Conservation (phyloP, 176 grass and related monocot genomes). For the Paspalum notatum region DNA sequence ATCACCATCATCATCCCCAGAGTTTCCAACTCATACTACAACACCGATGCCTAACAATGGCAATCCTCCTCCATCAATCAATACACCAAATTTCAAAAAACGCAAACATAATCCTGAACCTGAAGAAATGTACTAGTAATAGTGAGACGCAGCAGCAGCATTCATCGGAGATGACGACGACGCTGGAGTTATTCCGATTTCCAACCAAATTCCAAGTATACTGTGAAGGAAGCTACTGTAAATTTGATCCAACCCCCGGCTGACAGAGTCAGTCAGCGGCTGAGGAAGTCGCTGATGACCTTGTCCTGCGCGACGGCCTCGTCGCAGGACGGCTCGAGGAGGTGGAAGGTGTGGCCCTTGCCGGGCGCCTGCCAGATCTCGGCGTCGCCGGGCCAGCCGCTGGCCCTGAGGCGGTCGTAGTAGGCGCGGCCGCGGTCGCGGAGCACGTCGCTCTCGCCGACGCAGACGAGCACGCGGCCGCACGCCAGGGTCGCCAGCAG, state of each 20-base stretch:
- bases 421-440: conserved; percentile 57
- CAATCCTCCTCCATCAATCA: conserved; percentile 9
- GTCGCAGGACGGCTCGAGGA: conserved; percentile 49
- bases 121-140: conserved; percentile 3
- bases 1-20: not conserved
- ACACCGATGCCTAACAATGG: conserved; percentile 25
- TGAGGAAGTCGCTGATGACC: too few species aligned
- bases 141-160: conserved; percentile 26
- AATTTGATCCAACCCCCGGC: not conserved
- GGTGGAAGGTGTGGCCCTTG: conserved; percentile 65
- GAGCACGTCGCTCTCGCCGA: conserved; percentile 60
- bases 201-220: not conserved
- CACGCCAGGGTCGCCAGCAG: conserved; percentile 39
- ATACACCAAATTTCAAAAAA: conserved; percentile 22
- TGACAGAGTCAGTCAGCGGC: too few species aligned
- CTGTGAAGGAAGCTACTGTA: conserved; percentile 10
- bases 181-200: conserved; percentile 45
- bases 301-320: too few species aligned
- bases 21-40: conserved; percentile 33
- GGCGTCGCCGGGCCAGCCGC: conserved; percentile 51
- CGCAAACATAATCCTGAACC: conserved; percentile 12
- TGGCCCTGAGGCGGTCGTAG: conserved; percentile 49
- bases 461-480: conserved; percentile 50
- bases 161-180: not conserved
- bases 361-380: conserved; percentile 54